Conservation (phyloP, 1,284 basidiomycete genomes). For the Rugosomyces carneus region DNA sequence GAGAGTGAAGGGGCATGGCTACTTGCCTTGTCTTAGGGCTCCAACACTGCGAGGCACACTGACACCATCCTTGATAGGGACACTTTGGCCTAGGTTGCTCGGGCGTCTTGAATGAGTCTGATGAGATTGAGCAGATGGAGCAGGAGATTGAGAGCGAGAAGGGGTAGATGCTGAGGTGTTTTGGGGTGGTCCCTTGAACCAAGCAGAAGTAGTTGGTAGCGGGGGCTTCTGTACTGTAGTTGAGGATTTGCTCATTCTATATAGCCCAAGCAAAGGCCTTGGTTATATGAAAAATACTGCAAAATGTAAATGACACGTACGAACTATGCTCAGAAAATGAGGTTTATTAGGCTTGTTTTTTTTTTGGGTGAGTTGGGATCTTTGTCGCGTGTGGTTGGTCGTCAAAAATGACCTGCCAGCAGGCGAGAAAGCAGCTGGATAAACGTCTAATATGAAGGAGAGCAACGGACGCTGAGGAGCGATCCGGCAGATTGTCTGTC, state of each 20-base stretch:
- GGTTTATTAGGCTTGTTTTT: slow-evolving; percentile 25
- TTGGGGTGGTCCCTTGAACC: slow-evolving; percentile 75
- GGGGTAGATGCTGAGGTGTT: slow-evolving; percentile 52
- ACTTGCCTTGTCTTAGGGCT: slow-evolving; percentile 58
- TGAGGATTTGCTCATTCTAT: slow-evolving; percentile 83
- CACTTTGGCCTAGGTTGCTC: slow-evolving; percentile 61
- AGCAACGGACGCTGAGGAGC: slow-evolving; percentile 34
- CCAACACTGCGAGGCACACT: slow-evolving; percentile 51
- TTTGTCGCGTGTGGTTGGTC: slow-evolving; percentile 61
- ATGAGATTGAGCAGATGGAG: slow-evolving; percentile 43
- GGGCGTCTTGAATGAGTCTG: slow-evolving; percentile 65
- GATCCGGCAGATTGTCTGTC: slow-evolving; percentile 31
- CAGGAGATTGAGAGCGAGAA: slow-evolving; percentile 72
- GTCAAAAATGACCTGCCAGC: slow-evolving; percentile 86
- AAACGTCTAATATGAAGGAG: slow-evolving; percentile 25
- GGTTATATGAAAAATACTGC: slow-evolving; percentile 8
- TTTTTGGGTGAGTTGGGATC: slow-evolving; percentile 25
- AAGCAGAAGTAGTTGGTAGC: slow-evolving; percentile 73
- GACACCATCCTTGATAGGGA: slow-evolving; percentile 72
- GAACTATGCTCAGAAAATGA: slow-evolving; percentile 39
- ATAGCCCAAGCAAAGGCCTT: background rate
- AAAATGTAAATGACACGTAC: slow-evolving; percentile 31
- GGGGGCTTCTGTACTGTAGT: slow-evolving; percentile 65
- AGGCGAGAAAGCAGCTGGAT: slow-evolving; percentile 57
- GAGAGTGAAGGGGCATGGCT: slow-evolving; percentile 3